Conservation (phyloP, 768 basidiomycete genomes). For the Mycena capillaripes region DNA sequence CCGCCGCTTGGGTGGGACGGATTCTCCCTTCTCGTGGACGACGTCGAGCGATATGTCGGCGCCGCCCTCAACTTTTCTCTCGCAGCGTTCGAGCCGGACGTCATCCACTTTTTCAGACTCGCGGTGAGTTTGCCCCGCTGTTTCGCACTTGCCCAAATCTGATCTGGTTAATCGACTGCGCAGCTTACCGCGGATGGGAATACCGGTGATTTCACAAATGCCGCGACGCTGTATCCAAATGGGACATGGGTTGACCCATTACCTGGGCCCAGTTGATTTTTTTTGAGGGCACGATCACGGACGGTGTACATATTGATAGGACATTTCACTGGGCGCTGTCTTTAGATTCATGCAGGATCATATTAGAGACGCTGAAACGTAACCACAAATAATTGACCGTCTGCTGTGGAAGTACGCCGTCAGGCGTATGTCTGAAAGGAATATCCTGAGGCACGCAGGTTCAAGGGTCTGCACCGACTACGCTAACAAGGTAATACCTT, state of each 20-base stretch:
- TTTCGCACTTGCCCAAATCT: neutral
- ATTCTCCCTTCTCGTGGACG: slow-evolving; percentile 86
- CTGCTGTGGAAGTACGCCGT: too few relatives aligned
- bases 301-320: slow-evolving; percentile 25
- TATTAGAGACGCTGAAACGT: too few relatives aligned
- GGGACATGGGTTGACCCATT: slow-evolving; percentile 85
- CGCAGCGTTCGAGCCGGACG: slow-evolving; percentile 65
- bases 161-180: slow-evolving; percentile 3
- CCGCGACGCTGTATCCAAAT: slow-evolving; percentile 83
- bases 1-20: slow-evolving; percentile 77
- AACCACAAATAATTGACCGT: too few relatives aligned
- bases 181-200: slow-evolving; percentile 64
- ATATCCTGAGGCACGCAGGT: too few relatives aligned
- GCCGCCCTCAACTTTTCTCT: slow-evolving; percentile 78
- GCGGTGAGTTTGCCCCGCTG: slow-evolving; percentile 66
- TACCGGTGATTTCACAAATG: slow-evolving; percentile 84
- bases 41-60: slow-evolving; percentile 86
- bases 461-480: too few relatives aligned
- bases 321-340: neutral
- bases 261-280: slow-evolving; percentile 69
- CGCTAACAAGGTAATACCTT: too few relatives aligned
- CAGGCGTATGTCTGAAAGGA: too few relatives aligned
- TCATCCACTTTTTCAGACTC: slow-evolving; percentile 85
- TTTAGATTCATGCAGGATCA: neutral
- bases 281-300: slow-evolving; percentile 5